Conservation (phyloP, 2,329 filamentous ascomycete genomes). For the Fusarium brachygibbosum region DNA sequence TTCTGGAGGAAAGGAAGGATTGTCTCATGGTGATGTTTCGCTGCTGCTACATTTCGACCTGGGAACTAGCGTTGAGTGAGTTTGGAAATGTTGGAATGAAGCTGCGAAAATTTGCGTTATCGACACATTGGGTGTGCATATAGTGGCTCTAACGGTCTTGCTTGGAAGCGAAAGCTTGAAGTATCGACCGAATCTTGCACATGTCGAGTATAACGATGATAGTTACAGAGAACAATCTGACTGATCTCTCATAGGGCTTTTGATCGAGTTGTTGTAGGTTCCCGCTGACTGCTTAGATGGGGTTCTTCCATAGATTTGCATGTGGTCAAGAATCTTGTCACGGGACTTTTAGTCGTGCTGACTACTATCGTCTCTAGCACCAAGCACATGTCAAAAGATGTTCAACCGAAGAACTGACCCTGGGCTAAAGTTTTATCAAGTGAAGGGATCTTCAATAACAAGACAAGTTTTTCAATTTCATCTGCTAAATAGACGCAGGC, state of each 20-base stretch:
- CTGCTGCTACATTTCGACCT: conserved; percentile 35
- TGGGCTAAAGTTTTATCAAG: background rate
- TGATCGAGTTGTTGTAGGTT: background rate
- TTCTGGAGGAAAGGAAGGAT: conserved; percentile 21
- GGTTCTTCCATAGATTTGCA: conserved; percentile 7
- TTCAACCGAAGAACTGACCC: background rate
- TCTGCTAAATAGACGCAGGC: background rate
- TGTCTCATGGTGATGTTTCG: conserved; percentile 40
- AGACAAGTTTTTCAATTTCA: background rate
- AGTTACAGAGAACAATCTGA: background rate
- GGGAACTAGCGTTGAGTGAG: conserved; percentile 27
- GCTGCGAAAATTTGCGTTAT: conserved; percentile 48
- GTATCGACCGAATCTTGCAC: background rate
- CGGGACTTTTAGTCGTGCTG: conserved; percentile 26
- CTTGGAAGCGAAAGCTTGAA: background rate
- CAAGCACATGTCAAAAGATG: conserved; percentile 37
- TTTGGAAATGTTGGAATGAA: conserved; percentile 7
- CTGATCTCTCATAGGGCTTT: background rate
- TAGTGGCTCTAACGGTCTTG: conserved; percentile 7
- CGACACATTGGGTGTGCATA: conserved; percentile 33
- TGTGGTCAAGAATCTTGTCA: conserved; percentile 33
- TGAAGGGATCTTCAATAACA: background rate
- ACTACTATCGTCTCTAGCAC: conserved; percentile 15
- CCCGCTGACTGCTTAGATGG: conserved; percentile 11
- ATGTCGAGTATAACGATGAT: background rate